These are phyloP conservation scores for Cerioporus squamosus DNA, from an alignment of 1,284 basidiomycete genomes.

Conservation along the genomic window DNA sequence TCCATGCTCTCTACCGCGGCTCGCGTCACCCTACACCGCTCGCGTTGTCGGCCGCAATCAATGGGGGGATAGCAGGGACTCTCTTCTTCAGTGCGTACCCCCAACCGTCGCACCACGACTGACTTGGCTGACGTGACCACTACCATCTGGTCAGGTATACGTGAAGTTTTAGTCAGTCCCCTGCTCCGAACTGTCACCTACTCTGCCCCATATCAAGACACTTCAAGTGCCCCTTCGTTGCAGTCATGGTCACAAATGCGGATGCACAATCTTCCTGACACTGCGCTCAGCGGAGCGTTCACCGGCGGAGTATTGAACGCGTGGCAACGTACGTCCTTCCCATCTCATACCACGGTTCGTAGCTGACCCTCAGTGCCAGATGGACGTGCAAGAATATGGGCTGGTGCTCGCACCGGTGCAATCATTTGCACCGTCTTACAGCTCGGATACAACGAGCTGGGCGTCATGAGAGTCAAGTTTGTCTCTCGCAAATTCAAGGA, in stretches of 20 bases:
- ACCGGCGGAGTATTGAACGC: conserved; percentile 58
- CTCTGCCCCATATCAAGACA: conserved; percentile 19
- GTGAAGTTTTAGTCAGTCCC: conserved; percentile 70
- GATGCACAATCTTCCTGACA: conserved; percentile 61
- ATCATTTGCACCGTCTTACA: conserved; percentile 63
- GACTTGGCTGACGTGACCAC: background rate
- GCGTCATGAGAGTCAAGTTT: conserved; percentile 58
- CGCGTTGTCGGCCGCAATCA: conserved; percentile 59
- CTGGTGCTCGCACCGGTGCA: conserved; percentile 60
- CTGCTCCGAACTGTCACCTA: conserved; percentile 44
- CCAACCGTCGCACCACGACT: no score
- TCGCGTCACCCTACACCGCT: conserved; percentile 41
- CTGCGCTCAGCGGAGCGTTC: conserved; percentile 62
- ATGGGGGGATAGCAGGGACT: conserved; percentile 66
- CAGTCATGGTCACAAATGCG: conserved; percentile 56
- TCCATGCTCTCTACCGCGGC: conserved; percentile 54
- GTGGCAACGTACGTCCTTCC: conserved; percentile 46
- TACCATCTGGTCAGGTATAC: conserved; percentile 49
- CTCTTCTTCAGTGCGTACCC: conserved; percentile 71
- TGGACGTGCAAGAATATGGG: conserved; percentile 44
- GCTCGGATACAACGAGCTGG: conserved; percentile 66
- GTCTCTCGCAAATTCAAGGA: conserved; percentile 41
- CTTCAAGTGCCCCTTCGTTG: conserved; percentile 26
- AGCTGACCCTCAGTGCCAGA: conserved; percentile 33
- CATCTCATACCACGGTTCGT: conserved; percentile 1